A percentile compares a stretch with the other conserved stretches of the same genome.
Conservation (phyloP, 805 yeast species). For the Blastobotrys mokoenaii region DNA sequence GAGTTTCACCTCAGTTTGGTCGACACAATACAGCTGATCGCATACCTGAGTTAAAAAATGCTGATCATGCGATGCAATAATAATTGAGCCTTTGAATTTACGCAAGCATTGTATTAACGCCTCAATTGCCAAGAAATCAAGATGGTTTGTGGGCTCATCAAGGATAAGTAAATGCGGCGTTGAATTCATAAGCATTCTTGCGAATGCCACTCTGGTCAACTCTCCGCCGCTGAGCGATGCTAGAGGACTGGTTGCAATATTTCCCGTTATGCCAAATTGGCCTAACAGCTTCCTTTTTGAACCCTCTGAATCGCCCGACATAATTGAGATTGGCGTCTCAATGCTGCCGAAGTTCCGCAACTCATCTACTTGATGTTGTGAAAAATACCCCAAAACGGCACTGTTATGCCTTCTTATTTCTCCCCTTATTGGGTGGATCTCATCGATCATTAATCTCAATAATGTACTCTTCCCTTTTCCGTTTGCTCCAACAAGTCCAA, state of each 20-base stretch:
- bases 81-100: slow-evolving; percentile 98
- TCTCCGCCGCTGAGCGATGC: slow-evolving; percentile 98
- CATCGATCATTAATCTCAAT: slow-evolving; percentile 88
- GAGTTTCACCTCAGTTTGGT: too few species aligned
- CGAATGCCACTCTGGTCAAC: slow-evolving; percentile 94
- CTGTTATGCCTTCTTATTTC: slow-evolving; percentile 96
- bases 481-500: slow-evolving; percentile 92
- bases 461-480: slow-evolving; percentile 98
- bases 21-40: slow-evolving; percentile 97
- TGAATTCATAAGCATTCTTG: slow-evolving; percentile 98
- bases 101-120: slow-evolving; percentile 94
- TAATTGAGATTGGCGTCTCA: too few species aligned
- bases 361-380: slow-evolving; percentile 53
- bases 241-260: slow-evolving; percentile 94
- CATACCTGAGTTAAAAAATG: slow-evolving; percentile 96
- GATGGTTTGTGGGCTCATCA: slow-evolving; percentile 97
- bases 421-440: slow-evolving; percentile 76
- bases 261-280: slow-evolving; percentile 71
- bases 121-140: slow-evolving; percentile 59
- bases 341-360: neutral
- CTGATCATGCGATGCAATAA: slow-evolving; percentile 94
- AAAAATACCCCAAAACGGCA: slow-evolving; percentile 95
- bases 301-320: too few species aligned
- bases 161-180: slow-evolving; percentile 92
- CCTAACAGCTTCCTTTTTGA: too few species aligned